A percentile compares a stretch with the other conserved stretches of the same genome.
These are phyloP conservation scores for Alternaria novae-zelandiae DNA, from an alignment of 2,329 filamentous ascomycete species.

Conservation along the genomic window DNA sequence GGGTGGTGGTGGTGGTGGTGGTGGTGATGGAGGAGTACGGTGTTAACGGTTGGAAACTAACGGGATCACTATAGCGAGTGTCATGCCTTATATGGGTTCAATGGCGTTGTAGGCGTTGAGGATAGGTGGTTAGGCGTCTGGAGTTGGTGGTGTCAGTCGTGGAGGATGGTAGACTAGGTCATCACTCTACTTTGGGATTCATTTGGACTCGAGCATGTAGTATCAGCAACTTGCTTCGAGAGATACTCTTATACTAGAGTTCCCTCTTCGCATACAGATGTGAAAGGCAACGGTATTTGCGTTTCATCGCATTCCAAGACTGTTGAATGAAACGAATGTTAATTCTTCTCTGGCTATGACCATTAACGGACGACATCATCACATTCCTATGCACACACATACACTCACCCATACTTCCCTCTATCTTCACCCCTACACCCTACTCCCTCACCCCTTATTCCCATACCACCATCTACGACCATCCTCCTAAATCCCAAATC, in stretches of 20 bases:
- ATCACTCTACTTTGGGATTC: background rate
- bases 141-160: background rate
- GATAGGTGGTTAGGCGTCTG: background rate
- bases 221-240: background rate
- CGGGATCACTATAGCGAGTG: background rate
- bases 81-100: background rate
- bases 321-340: accelerated
- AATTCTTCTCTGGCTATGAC: accelerated
- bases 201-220: background rate
- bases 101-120: background rate
- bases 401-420: background rate
- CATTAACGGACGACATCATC: accelerated
- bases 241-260: background rate
- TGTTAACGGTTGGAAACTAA: background rate
- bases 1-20: background rate
- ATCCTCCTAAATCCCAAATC: background rate
- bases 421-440: background rate
- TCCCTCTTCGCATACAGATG: background rate
- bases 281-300: background rate
- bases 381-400: background rate
- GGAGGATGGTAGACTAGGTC: background rate
- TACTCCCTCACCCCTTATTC: background rate
- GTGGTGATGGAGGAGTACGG: background rate
- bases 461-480: background rate
- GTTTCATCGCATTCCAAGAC: accelerated